Base-by-base conservation (phyloP, 441 rosid species). In the Melastoma candidum region DNA sequence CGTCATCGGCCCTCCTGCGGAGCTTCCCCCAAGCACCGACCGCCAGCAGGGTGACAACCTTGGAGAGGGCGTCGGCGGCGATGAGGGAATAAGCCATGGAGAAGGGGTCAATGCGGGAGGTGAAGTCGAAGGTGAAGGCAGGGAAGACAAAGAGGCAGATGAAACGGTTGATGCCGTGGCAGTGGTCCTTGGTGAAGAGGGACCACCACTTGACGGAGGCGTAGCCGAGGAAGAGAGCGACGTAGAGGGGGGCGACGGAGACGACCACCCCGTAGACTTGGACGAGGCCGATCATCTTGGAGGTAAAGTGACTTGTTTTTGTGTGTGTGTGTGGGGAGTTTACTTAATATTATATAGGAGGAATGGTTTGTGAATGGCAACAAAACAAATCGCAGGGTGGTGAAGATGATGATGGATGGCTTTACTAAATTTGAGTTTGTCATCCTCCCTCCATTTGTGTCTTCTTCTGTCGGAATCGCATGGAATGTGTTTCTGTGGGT, bases 121-220 rank as follows among this genome's bases (percentile, higher is more conserved):
- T 62, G 55, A 54, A 43, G 13, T 55, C 45, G 54, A 62, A 62
- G 22, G 52, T 22, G 17, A 48, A 62, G 26, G 55, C 59, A 11
- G 66, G 66, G 43, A 62, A 0, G 44, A 62, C 55, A 49, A 62
- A 62, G 44, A 54, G 52, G 48, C 66, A 62, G 53, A 62, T 49
- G 59, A 62, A 54, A 22, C 66, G 66, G 54, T 62, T 62, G 6
- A 62, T 62, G 46, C 66, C 66, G 13, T 62, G 54, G 49, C 66
- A 62, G n/a, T 62, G 66, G 12, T 62, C 59, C n/a, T 53, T 3
- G 24, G 59, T 53, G 54, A 62, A 62, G 54, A 62, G 53, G 13
- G 22, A 54, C 66, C 66, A 48, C 54, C 66, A 62, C 48, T 46
- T 55, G 39, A 62, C 60, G 17, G 60, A 62, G 44, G 49, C 54